Base-by-base conservation (phyloP, 1,139 yeast genomes). In the Hemisphaericaspora subhashii region DNA sequence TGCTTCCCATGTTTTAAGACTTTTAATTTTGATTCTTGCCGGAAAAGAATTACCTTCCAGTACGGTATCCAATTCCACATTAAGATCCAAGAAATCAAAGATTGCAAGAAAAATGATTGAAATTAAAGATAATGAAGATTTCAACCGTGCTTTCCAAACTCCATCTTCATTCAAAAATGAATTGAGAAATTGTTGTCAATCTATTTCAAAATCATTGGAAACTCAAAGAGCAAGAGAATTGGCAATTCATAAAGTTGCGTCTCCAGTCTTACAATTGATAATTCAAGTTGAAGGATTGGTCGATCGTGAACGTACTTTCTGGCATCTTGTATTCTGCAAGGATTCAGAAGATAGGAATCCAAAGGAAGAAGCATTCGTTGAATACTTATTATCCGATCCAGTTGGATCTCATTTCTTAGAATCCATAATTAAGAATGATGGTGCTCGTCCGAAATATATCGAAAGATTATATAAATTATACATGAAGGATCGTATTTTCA, bases 81-180 rank as follows among this genome's bases (percentile, higher is more conserved):
- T 89, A 49, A 77, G 98, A 57, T 86, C 95, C 31, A 88, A 88
- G 54, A 87, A 80, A 57, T 84, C 95, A 24, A 86, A 86, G 55
- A 84, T 86, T 56, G 96, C 97, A 1, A 79, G 98, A 59, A 89
- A 89, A 60, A 86, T 86, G 92, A 86, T 88, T 52, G 95, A 87
- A 52, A 83, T 90, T 37, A 83, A 82, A 54, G 96, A 86, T 53
- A 83, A 74, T 44, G 81, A 77, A 10, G 87, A 82, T 50, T 84
- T 81, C 54, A 70, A 77, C 53, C 74, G 78, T 45, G 64, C 81
- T 1, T 86, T 79, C 57, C 87, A 83, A 60, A 81, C 82, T 2
- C 96, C 98, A 3, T 59, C 68, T 9, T 72, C 86, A 0, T 88
- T 90, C 60, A 82, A 80, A 46, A 69, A 67, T n/a, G 80, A 81